Evolutionary conservation across 2,329 filamentous ascomycete species (phyloP).

Genomic region (Fusarium decemcellulare): DNA sequence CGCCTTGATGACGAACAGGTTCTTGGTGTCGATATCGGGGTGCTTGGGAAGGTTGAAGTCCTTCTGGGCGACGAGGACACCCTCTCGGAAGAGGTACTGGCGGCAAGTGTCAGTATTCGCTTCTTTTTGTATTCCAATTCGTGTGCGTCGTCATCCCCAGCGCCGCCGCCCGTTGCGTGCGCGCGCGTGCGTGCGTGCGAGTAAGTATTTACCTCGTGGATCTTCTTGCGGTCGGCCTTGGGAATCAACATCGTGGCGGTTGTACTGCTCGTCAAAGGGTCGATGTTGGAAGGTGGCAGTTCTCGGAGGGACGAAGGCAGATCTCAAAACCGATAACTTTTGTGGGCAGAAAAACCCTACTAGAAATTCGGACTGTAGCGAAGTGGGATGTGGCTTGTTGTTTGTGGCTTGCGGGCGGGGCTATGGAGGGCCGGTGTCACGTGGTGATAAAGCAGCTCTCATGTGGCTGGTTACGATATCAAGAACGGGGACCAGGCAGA

Average conservation of each 20-base stretch:
- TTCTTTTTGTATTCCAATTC: conserved; percentile 36
- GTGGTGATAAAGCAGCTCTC: conserved; percentile 47
- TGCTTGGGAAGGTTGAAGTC: conserved; percentile 99
- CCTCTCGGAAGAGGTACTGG: conserved; percentile 95
- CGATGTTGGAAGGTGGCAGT: conserved; percentile 66
- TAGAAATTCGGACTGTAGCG: conserved; percentile 52
- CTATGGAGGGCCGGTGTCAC: conserved; percentile 47
- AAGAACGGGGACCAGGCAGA: conserved; percentile 3
- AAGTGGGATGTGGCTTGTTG: conserved; percentile 48
- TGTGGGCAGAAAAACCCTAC: conserved; percentile 63
- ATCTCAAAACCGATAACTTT: conserved; percentile 62
- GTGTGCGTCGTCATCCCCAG: conserved; percentile 4
- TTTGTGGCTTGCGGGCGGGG: conserved; percentile 40
- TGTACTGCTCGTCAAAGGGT: conserved; percentile 57
- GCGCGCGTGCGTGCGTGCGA: conserved; percentile 5
- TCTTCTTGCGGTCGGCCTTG: conserved; percentile 99
- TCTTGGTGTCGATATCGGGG: conserved; percentile 98
- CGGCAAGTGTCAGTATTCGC: conserved; percentile 43
- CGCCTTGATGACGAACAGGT: conserved; percentile 99
- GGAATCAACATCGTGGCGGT: conserved; percentile 93
- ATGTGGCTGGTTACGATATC: conserved; percentile 35
- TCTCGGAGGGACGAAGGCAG: conserved; percentile 53
- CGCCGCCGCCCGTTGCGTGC: conserved; percentile 18
- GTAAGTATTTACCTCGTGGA: conserved; percentile 79
- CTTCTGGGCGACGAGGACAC: conserved; percentile 97